Evolutionary conservation across 352 stramenopile species (phyloP), one percentile per base, ranked within the genome.

Genomic region (Pythium vanterpoolii): DNA sequence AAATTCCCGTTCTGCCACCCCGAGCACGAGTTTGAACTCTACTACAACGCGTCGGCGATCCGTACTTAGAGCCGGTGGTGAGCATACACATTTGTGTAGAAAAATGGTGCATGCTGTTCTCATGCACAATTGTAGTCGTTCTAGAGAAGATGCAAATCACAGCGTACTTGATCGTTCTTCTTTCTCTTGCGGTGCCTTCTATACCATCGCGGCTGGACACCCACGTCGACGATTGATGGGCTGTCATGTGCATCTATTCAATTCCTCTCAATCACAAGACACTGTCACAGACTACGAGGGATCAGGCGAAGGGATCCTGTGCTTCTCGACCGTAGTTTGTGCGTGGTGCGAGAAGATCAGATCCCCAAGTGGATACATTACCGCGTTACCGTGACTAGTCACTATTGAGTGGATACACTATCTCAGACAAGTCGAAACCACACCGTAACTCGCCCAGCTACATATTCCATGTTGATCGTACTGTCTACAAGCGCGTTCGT

Each of bases 1-100:
- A 60, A 18, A 42, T 74, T 74, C 51, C 44, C 60, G 18, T 74
- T 60, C 44, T 74, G 68, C 60, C 54, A 63, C 39, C 26, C 45
- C 1, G 46, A 64, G 31, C 63, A 62, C 49, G 47, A 74, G 47
- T 44, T 38, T 26, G 49, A 68, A 21, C 31, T 59, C 19, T 74
- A 74, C 53, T 71, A 61, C 21, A 73, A 71, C 55, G 34, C 34
- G 26, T 54, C 47, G 47, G 47, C 47, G 18, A 28, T 54, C 47
- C 16, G 27, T 31, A 54, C 42, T 19, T 54, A 42, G 40, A 28
- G 13, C 5, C 36, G 11, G 6, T 36, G 31, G 31, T 36, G 31
- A 36, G 31, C 31, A 11, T 11, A 36, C 11, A 11, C 6, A 36
- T 36, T 11, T 13, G 6, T 36, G 31, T 36, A 36, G 31, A 36